phyloP scores from a whole-genome alignment of 495 filamentous ascomycete species.

The Xeromyces bisporus region DNA sequence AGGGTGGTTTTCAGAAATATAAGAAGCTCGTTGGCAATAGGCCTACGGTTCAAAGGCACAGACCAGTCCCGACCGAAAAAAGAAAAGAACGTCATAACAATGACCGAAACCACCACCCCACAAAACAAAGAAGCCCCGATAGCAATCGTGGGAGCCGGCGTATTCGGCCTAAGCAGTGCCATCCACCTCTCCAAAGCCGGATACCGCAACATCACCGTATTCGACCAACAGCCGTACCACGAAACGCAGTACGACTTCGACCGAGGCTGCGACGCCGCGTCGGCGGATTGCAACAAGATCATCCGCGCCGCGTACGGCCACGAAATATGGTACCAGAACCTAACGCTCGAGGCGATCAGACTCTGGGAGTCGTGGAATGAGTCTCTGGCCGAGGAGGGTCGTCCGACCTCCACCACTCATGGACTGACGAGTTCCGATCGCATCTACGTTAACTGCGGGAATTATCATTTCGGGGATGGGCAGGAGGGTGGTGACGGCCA shows the following conservation, averaged over 20 bases:
- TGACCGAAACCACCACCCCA: conserved; percentile 30
- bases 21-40: too few relatives aligned
- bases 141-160: conserved; percentile 27
- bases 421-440: conserved; percentile 13
- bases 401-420: too few relatives aligned
- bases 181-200: conserved; percentile 24
- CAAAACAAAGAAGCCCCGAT: conserved; percentile 26
- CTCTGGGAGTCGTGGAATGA: conserved; percentile 27
- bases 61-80: neutral
- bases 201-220: conserved; percentile 23
- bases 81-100: neutral
- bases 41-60: too few relatives aligned
- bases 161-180: conserved; percentile 26
- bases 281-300: conserved; percentile 29
- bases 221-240: conserved; percentile 26
- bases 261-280: conserved; percentile 17
- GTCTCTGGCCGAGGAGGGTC: conserved; percentile 9
- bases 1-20: too few relatives aligned
- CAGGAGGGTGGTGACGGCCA: neutral
- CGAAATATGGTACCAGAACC: conserved; percentile 23
- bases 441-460: conserved; percentile 20
- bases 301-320: conserved; percentile 24
- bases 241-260: conserved; percentile 14
- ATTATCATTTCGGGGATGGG: conserved; percentile 9
- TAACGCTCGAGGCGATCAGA: conserved; percentile 21